phyloP scores from a whole-genome alignment of 306 rosid species.

The Gleditsia sinensis region DNA sequence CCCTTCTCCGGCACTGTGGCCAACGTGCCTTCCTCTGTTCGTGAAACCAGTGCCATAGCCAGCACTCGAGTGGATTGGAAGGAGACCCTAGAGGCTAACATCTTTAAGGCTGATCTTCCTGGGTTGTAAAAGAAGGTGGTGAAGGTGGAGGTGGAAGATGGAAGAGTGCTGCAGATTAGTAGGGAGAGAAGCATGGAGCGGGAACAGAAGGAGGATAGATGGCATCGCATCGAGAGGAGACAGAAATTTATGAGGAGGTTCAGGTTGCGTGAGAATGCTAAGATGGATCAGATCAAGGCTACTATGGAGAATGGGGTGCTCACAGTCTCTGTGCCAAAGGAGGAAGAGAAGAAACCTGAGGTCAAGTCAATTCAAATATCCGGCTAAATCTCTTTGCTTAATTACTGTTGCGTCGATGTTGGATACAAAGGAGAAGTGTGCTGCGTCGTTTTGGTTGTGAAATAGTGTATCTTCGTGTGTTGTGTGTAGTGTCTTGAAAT shows the following conservation, averaged over 20 bases:
- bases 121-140: conserved; percentile 44
- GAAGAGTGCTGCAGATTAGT: conserved; percentile 34
- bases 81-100: conserved; percentile 37
- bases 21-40: neutral
- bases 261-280: conserved; percentile 31
- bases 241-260: conserved; percentile 34
- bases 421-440: neutral
- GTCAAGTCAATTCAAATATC: conserved; percentile 31
- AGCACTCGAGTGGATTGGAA: conserved; percentile 40
- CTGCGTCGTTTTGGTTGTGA: neutral
- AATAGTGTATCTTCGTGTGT: neutral
- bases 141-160: conserved; percentile 40
- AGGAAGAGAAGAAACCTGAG: conserved; percentile 31
- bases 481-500: too few species aligned
- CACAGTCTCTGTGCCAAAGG: conserved; percentile 39
- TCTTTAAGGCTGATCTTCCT: conserved; percentile 33
- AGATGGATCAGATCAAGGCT: conserved; percentile 28
- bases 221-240: conserved; percentile 40
- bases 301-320: conserved; percentile 39
- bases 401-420: neutral
- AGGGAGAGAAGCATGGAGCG: conserved; percentile 38
- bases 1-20: neutral
- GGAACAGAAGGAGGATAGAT: conserved; percentile 35
- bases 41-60: conserved; percentile 30
- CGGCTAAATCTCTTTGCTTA: too few species aligned